Base-by-base conservation (phyloP, 148 eudicot species). In the Cornus kousa region DNA sequence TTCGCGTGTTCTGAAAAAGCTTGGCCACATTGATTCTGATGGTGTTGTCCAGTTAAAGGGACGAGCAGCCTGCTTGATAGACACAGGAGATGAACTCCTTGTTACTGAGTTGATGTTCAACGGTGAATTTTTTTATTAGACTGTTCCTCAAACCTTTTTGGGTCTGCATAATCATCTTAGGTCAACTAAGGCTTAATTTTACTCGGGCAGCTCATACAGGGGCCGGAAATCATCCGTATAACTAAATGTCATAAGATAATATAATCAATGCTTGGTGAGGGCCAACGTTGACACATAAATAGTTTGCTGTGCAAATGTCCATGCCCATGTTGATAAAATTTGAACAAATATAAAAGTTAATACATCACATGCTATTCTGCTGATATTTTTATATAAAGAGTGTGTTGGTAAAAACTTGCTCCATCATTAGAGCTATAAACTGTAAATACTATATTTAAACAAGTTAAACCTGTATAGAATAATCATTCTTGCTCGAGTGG, bases 41-140 rank as follows among this genome's bases (percentile, higher is more conserved):
- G 91, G 98, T 70, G 95, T 96, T 76, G 97, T 96, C 75, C 91
- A 89, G 83, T 84, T 96, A 83, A 96, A 96, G 84, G 98, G 99
- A 69, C 91, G 98, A 53, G 98, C 99, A 66, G 99, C 99, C 7
- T 85, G 95, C 69, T 87, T 92, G 81, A 87, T 96, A 75, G 99
- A 96, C 83, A 93, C 98, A 19, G 98, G 99, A 70, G 99, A 96
- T 77, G 98, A 96, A 85, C 97, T 94, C 67, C 93, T 96, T 71
- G 98, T 92, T 19, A 93, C 99, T 0, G 99, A 96, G 82, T 81
- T 96, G 82, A 96, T 96, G 99, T 96, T 96, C 74, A 96, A 93
- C 86, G 97, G 99, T 94, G 81, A 86, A 68, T 77, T 35, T 50
- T 19, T 60, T 74, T 43, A 35, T 35, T 24, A 0, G 6, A 3